Percentiles rank a stretch among this genome's conserved stretches.
These are phyloP conservation scores for Sporisorium exsertum DNA, from an alignment of 1,284 basidiomycete species.

Conservation along the genomic window DNA sequence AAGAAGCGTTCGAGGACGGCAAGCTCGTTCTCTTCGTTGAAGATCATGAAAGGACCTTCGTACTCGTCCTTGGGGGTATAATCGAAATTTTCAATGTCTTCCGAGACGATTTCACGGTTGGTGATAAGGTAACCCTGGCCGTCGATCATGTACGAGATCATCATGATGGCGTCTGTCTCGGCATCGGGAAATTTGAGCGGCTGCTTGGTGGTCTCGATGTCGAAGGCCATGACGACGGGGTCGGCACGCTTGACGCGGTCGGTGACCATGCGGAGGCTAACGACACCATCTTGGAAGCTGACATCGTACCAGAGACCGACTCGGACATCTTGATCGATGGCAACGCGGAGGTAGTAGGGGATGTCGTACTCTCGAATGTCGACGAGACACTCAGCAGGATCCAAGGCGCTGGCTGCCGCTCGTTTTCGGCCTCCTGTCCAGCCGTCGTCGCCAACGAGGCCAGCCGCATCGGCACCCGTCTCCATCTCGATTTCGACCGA, in stretches of 20 bases:
- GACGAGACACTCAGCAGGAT: slow-evolving; percentile 89
- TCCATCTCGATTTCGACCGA: slow-evolving; percentile 58
- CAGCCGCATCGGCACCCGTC: slow-evolving; percentile 15
- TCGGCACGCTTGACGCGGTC: slow-evolving; percentile 98
- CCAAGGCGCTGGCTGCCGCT: slow-evolving; percentile 70
- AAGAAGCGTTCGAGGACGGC: slow-evolving; percentile 81
- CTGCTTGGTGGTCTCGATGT: slow-evolving; percentile 98
- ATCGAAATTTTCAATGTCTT: slow-evolving; percentile 98
- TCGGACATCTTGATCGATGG: slow-evolving; percentile 97
- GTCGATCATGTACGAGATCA: slow-evolving; percentile 99
- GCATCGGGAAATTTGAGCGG: slow-evolving; percentile 99
- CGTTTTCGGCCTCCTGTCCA: slow-evolving; percentile 40
- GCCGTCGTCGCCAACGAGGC: slow-evolving; percentile 69
- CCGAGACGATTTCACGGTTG: slow-evolving; percentile 94
- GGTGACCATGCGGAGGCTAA: slow-evolving; percentile 79
- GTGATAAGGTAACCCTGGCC: slow-evolving; percentile 97
- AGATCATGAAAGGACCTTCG: slow-evolving; percentile 95
- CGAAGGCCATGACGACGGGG: slow-evolving; percentile 98
- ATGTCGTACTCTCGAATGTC: slow-evolving; percentile 97
- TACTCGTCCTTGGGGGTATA: slow-evolving; percentile 98
- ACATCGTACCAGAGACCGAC: slow-evolving; percentile 97
- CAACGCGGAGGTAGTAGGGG: slow-evolving; percentile 95
- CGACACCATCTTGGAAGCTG: slow-evolving; percentile 81
- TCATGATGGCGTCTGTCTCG: slow-evolving; percentile 97
- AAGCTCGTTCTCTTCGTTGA: slow-evolving; percentile 94